Percentiles rank a stretch among this genome's conserved stretches.
These are phyloP conservation scores for Vigna trinervia DNA, from an alignment of 306 rosid species.

Conservation along the genomic window DNA sequence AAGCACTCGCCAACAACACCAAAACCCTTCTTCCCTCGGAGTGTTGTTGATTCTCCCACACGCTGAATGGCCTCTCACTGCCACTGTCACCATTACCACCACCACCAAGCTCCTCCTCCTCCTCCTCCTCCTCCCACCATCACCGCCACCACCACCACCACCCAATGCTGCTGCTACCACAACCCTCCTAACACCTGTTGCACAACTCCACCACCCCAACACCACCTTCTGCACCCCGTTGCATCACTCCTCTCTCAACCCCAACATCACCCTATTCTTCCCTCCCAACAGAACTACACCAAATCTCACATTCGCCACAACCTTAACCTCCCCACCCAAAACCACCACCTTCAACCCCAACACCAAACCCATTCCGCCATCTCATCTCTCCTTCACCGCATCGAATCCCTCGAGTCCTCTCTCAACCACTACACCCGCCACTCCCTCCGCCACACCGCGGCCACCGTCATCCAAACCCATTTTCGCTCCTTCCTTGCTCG, in stretches of 20 bases:
- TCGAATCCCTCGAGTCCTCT: slow-evolving; percentile 88
- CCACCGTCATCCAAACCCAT: slow-evolving; percentile 78
- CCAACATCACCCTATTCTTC: slow-evolving; percentile 16
- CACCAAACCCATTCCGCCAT: slow-evolving; percentile 41
- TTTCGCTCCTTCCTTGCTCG: slow-evolving; percentile 89
- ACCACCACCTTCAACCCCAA: slow-evolving; percentile 14
- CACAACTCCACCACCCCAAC: slow-evolving; percentile 46
- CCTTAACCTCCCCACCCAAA: slow-evolving; percentile 37
- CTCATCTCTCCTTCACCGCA: slow-evolving; percentile 68
- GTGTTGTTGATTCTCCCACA: too few relatives aligned
- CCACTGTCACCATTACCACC: neutral
- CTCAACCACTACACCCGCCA: slow-evolving; percentile 45
- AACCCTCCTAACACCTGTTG: slow-evolving; percentile 43
- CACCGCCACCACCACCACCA: neutral
- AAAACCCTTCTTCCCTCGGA: neutral
- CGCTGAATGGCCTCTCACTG: slow-evolving; percentile 33
- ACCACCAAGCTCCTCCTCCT: neutral
- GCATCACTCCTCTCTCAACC: slow-evolving; percentile 59
- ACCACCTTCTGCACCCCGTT: slow-evolving; percentile 65
- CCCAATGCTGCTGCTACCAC: slow-evolving; percentile 32
- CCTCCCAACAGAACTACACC: slow-evolving; percentile 17
- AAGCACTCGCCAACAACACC: neutral
- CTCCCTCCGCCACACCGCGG: slow-evolving; percentile 75
- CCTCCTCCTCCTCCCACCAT: too few relatives aligned
- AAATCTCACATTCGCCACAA: slow-evolving; percentile 32